phyloP scores from a whole-genome alignment of 2,329 filamentous ascomycete species.

The Diplodia seriata region DNA sequence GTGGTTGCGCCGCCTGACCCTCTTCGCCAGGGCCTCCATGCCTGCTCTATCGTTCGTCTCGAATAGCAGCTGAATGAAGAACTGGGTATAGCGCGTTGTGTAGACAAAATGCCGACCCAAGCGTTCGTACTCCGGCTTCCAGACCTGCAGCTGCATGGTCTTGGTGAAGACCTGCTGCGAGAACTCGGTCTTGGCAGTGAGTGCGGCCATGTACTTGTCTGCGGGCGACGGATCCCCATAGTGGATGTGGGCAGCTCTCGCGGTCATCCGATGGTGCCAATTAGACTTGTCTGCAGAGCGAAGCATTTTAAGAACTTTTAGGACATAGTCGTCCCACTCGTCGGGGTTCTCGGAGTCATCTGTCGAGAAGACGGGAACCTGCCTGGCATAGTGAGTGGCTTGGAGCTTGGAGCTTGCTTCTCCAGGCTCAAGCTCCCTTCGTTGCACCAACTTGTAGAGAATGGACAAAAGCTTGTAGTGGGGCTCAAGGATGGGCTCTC shows the following conservation, averaged over 20 bases:
- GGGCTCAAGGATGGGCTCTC: constrained; percentile 83
- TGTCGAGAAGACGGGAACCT: constrained; percentile 48
- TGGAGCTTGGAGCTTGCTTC: constrained; percentile 59
- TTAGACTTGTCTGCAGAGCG: constrained; percentile 83
- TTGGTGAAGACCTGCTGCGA: constrained; percentile 90
- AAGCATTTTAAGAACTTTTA: constrained; percentile 66
- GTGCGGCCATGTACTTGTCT: constrained; percentile 56
- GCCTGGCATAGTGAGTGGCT: constrained; percentile 62
- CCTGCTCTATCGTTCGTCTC: constrained; percentile 76
- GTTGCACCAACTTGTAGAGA: constrained; percentile 77
- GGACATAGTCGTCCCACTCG: constrained; percentile 67
- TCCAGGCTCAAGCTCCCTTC: constrained; percentile 52
- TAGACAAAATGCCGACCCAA: constrained; percentile 91
- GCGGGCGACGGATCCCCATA: constrained; percentile 61
- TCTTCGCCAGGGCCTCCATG: constrained; percentile 78
- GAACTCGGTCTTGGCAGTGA: constrained; percentile 76
- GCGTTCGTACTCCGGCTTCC: constrained; percentile 88
- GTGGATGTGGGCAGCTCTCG: constrained; percentile 70
- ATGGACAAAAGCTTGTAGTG: constrained; percentile 90
- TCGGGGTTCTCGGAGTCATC: constrained; percentile 51
- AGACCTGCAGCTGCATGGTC: constrained; percentile 92
- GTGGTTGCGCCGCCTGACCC: constrained; percentile 80
- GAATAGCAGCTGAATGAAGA: constrained; percentile 77
- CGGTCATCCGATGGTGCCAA: constrained; percentile 93
- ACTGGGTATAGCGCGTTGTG: constrained; percentile 83